Conservation (phyloP, 257 asterid species). For the Scutellaria galericulata region DNA sequence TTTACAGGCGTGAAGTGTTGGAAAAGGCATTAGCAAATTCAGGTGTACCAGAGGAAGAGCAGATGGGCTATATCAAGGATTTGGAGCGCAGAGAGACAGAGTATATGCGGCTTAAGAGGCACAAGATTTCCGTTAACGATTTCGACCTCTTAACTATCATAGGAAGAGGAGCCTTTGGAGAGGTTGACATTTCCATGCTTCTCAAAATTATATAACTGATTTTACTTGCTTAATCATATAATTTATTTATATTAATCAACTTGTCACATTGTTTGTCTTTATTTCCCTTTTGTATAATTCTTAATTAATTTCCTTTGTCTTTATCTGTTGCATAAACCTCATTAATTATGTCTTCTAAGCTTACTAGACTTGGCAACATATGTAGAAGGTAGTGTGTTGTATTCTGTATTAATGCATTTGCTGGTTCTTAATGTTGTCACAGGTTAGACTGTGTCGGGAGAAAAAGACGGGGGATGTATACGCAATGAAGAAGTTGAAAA, state of each 20-base stretch:
- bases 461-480: constrained; percentile 67
- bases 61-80: constrained; percentile 59
- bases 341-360: no score
- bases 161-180: constrained; percentile 94
- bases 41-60: constrained; percentile 75
- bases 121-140: constrained; percentile 75
- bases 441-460: constrained; percentile 87
- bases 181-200: constrained; percentile 49
- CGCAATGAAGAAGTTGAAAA: constrained; percentile 90
- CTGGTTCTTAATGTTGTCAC: constrained; percentile 39
- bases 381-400: no score
- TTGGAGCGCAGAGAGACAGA: constrained; percentile 80
- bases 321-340: no score
- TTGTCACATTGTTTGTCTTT: no score
- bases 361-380: no score
- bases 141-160: constrained; percentile 74
- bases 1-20: constrained; percentile 65
- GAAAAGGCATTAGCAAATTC: constrained; percentile 64
- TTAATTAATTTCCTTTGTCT: no score
- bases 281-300: no score
- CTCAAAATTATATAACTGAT: no score
- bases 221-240: no score
- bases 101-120: constrained; percentile 77
- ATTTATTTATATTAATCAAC: no score
- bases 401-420: no score